Conservation (phyloP, 169 alveolate genomes). For the Cytauxzoon felis region DNA sequence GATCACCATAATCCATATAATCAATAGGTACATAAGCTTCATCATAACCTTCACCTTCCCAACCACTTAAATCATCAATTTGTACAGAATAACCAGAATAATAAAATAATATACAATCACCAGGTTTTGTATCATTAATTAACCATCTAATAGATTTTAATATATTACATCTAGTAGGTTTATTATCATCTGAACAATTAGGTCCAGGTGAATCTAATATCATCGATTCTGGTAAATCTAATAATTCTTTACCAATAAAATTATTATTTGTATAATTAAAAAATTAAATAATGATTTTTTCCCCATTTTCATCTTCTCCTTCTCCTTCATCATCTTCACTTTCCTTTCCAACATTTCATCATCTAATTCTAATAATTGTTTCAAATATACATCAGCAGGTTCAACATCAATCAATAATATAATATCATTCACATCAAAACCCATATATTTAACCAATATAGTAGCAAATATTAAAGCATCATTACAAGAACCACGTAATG, state of each 20-base stretch:
- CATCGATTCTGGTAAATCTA: conserved; percentile 63
- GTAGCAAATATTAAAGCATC: conserved; percentile 84
- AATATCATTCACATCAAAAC: conserved; percentile 74
- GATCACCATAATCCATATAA: conserved; percentile 66
- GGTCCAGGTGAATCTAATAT: conserved; percentile 59
- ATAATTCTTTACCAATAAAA: conserved; percentile 38
- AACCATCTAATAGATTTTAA: conserved; percentile 82
- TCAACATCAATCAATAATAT: conserved; percentile 76
- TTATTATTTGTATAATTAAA: conserved; percentile 21
- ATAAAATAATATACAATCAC: conserved; percentile 79
- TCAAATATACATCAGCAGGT: conserved; percentile 73
- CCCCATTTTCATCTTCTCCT: background rate
- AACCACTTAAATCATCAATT: conserved; percentile 85
- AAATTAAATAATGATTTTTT: conserved; percentile 39
- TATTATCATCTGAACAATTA: conserved; percentile 54
- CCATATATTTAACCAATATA: conserved; percentile 76
- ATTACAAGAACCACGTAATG: conserved; percentile 82
- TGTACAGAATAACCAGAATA: conserved; percentile 88
- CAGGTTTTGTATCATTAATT: conserved; percentile 72
- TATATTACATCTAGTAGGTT: conserved; percentile 79
- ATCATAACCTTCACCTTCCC: conserved; percentile 90
- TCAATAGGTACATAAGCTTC: conserved; percentile 88
- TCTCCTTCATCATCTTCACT: conserved; percentile 1
- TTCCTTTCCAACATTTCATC: conserved; percentile 13
- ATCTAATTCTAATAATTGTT: conserved; percentile 44